Percentiles rank a stretch among this genome's conserved stretches.
These are phyloP conservation scores for Salix brachista DNA, from an alignment of 345 rosid species.

Conservation along the genomic window DNA sequence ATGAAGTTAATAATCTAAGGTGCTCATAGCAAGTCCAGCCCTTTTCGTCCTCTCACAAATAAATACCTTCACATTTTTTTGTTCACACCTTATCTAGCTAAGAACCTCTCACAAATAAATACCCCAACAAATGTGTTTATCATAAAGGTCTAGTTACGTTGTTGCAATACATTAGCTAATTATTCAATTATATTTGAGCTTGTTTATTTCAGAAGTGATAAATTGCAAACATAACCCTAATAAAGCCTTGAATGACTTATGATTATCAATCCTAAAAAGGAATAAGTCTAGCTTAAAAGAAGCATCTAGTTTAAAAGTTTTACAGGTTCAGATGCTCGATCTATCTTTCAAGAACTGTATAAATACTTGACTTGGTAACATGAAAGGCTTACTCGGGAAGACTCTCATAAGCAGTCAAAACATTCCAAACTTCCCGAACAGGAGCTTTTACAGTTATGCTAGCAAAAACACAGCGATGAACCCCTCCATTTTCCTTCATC, in stretches of 20 bases:
- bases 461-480: constrained; percentile 87
- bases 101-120: neutral
- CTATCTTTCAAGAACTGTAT: neutral
- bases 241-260: neutral
- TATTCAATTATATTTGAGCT: neutral
- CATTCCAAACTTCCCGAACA: constrained; percentile 90
- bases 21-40: neutral
- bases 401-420: constrained; percentile 84
- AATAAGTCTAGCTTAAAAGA: neutral
- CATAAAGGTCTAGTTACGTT: neutral
- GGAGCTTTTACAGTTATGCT: constrained; percentile 98
- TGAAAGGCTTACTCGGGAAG: constrained; percentile 76
- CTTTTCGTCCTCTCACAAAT: neutral
- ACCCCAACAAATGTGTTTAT: neutral
- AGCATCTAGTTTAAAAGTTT: neutral
- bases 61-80: neutral
- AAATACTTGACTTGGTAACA: neutral
- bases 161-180: neutral
- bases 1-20: too few relatives aligned
- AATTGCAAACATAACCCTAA: neutral
- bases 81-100: neutral
- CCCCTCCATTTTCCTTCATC: constrained; percentile 93
- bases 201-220: neutral
- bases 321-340: neutral
- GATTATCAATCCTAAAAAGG: neutral